Conservation (phyloP, 2,329 filamentous ascomycete species). For the Alternaria arborescens region DNA sequence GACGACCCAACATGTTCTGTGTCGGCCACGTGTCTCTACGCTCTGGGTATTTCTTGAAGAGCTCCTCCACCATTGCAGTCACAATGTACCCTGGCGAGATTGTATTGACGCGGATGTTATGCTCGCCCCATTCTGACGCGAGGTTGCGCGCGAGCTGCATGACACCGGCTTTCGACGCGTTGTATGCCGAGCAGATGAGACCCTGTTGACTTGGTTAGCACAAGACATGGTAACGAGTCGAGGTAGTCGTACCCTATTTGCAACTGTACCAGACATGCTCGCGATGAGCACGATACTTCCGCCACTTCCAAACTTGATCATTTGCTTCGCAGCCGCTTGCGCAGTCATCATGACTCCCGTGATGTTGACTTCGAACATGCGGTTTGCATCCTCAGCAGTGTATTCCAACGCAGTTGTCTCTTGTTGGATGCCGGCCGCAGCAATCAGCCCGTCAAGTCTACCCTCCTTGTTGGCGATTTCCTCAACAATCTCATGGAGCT, state of each 20-base stretch:
- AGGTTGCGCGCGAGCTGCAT: constrained; percentile 75
- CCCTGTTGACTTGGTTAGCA: constrained; percentile 57
- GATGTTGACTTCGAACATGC: constrained; percentile 69
- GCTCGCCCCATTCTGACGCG: constrained; percentile 74
- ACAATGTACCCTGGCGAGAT: constrained; percentile 83
- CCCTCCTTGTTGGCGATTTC: constrained; percentile 75
- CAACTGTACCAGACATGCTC: constrained; percentile 68
- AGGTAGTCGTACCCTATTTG: constrained; percentile 65
- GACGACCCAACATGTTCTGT: constrained; percentile 78
- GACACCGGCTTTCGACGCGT: constrained; percentile 78
- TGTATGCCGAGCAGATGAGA: constrained; percentile 74
- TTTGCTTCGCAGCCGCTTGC: constrained; percentile 70
- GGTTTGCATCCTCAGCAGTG: constrained; percentile 66
- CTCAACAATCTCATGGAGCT: constrained; percentile 72
- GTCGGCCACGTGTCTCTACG: constrained; percentile 73
- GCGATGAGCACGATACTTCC: constrained; percentile 70
- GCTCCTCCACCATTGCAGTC: constrained; percentile 81
- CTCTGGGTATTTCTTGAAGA: constrained; percentile 80
- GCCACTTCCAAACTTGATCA: constrained; percentile 67
- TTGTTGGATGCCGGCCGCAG: constrained; percentile 79
- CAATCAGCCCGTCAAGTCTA: constrained; percentile 80
- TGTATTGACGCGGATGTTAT: constrained; percentile 81
- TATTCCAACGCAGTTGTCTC: constrained; percentile 86
- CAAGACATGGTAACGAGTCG: not conserved
- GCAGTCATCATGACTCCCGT: constrained; percentile 71